phyloP scores from a whole-genome alignment of 116 monocot species.

The Phalaenopsis hybrid region DNA sequence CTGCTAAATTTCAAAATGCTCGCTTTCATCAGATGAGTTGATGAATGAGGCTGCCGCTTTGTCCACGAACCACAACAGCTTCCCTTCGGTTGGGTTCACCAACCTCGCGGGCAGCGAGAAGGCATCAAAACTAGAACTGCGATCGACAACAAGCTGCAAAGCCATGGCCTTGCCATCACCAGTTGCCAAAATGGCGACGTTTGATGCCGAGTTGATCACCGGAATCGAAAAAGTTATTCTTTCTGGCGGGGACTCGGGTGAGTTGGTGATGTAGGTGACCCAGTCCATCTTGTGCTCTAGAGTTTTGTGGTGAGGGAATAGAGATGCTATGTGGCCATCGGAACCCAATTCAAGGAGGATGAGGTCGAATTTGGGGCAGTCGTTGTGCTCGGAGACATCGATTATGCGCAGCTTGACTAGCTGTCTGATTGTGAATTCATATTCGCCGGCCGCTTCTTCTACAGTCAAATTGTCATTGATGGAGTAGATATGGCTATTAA shows the following conservation, averaged over 20 bases:
- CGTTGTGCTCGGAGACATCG: slow-evolving; percentile 41
- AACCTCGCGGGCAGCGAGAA: slow-evolving; percentile 4
- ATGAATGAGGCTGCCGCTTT: too few species aligned
- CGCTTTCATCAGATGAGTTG: too few species aligned
- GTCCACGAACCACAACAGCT: slow-evolving; percentile 72
- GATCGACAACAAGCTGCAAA: too few species aligned
- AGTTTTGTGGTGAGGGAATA: slow-evolving; percentile 58
- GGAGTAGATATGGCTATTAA: slow-evolving; percentile 59
- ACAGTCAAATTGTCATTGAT: slow-evolving; percentile 63
- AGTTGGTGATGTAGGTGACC: slow-evolving; percentile 18
- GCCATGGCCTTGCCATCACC: slow-evolving; percentile 32
- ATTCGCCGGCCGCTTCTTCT: slow-evolving; percentile 52
- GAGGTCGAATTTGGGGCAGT: slow-evolving; percentile 83
- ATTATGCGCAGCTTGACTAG: slow-evolving; percentile 52
- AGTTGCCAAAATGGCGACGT: slow-evolving; percentile 44
- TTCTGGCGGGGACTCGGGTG: slow-evolving; percentile 63
- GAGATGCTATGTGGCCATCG: slow-evolving; percentile 62
- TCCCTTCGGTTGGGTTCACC: slow-evolving; percentile 49
- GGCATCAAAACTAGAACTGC: too few species aligned
- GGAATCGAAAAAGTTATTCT: slow-evolving; percentile 79
- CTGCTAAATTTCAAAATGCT: too few species aligned
- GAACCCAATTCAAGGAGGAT: slow-evolving; percentile 63
- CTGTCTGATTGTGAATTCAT: slow-evolving; percentile 63
- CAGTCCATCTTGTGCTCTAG: slow-evolving; percentile 8
- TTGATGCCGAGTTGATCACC: slow-evolving; percentile 67